Evolutionary conservation across 1,284 basidiomycete genomes (phyloP).

Genomic region (Butyriboletus appendiculatus): DNA sequence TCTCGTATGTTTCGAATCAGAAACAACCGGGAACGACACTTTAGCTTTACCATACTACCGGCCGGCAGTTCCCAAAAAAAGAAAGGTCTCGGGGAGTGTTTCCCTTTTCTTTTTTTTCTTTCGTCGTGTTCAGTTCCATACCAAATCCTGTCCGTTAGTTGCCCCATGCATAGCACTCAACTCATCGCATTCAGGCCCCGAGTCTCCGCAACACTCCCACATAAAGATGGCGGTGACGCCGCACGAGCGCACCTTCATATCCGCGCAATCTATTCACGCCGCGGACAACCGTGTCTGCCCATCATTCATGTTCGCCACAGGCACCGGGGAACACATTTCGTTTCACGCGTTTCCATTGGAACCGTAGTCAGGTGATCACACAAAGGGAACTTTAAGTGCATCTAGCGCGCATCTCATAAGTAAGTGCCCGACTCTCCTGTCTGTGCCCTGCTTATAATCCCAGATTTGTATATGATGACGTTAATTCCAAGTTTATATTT

Average conservation of each 20-base stretch:
- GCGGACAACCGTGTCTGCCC: slow-evolving; percentile 27
- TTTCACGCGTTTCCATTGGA: slow-evolving; percentile 30
- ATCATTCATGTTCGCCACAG: slow-evolving; percentile 33
- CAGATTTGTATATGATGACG: too few species aligned
- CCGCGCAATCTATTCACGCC: slow-evolving; percentile 26
- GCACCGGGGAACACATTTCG: slow-evolving; percentile 29
- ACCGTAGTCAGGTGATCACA: slow-evolving; percentile 21
- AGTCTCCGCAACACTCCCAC: slow-evolving; percentile 2
- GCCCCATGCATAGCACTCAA: slow-evolving; percentile 13
- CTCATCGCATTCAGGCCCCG: slow-evolving; percentile 5
- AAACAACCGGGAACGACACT: background rate
- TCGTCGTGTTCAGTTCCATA: too few species aligned
- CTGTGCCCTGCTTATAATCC: background rate
- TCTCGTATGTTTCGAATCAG: slow-evolving; percentile 13
- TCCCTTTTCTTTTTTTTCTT: too few species aligned
- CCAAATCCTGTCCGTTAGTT: background rate
- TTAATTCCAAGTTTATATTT: background rate
- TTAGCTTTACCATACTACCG: background rate
- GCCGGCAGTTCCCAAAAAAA: slow-evolving; percentile 6
- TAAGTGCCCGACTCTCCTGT: background rate
- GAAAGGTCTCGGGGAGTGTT: slow-evolving; percentile 5
- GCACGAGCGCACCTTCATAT: slow-evolving; percentile 27
- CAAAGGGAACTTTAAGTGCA: slow-evolving; percentile 2
- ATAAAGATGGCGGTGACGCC: slow-evolving; percentile 15
- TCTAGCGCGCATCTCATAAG: background rate